Conservation (phyloP, 1,284 basidiomycete genomes). For the Moniliella sp. region DNA sequence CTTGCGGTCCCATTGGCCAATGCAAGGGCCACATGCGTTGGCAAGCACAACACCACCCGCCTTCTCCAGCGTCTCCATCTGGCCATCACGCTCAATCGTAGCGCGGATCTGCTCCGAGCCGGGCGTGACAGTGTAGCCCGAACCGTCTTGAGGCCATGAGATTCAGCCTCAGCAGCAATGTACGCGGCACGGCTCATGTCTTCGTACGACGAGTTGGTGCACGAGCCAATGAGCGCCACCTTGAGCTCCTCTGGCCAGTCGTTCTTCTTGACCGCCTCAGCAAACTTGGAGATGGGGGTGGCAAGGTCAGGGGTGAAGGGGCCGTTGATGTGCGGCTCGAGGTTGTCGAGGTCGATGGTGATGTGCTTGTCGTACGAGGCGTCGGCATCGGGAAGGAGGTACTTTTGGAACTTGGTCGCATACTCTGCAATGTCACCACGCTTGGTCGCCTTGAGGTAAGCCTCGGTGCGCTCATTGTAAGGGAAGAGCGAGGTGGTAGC, state of each 20-base stretch:
- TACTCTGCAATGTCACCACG: conserved; percentile 71
- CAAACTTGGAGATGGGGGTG: conserved; percentile 66
- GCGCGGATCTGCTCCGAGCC: conserved; percentile 95
- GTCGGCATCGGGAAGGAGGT: conserved; percentile 66
- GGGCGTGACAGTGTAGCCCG: conserved; percentile 88
- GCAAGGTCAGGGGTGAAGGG: conserved; percentile 48
- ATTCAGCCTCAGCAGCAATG: conserved; percentile 67
- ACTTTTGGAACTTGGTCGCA: conserved; percentile 70
- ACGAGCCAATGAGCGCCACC: conserved; percentile 91
- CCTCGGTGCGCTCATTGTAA: conserved; percentile 80
- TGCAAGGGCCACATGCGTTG: conserved; percentile 95
- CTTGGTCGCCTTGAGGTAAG: conserved; percentile 80
- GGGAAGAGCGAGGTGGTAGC: conserved; percentile 97
- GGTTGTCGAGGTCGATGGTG: conserved; percentile 81
- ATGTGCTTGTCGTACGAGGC: conserved; percentile 86
- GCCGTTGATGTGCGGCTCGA: conserved; percentile 98
- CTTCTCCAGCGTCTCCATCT: conserved; percentile 64
- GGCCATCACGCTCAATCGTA: conserved; percentile 85
- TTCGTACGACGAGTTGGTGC: conserved; percentile 99
- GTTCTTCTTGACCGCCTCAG: conserved; percentile 75
- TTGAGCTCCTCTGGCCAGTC: conserved; percentile 89
- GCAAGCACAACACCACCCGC: conserved; percentile 83
- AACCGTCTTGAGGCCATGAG: conserved; percentile 69
- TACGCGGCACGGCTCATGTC: conserved; percentile 95
- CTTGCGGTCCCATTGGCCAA: conserved; percentile 92